Evolutionary conservation across 768 basidiomycete genomes (phyloP), one percentile per base, ranked within the genome.

Genomic region (Neoboletus subvelutipes): DNA sequence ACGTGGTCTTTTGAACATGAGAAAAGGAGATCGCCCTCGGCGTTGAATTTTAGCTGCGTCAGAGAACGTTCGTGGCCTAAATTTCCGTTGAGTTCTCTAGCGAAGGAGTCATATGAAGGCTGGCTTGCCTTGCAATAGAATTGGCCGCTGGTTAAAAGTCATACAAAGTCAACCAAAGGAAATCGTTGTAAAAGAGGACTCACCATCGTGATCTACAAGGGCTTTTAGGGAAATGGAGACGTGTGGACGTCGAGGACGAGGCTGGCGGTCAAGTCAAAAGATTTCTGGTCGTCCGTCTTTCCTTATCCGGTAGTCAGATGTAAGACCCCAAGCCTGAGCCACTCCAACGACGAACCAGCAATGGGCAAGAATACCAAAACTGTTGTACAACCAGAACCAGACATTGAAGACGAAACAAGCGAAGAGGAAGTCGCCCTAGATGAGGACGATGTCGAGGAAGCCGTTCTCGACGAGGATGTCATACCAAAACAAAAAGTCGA

Each of bases 41-140:
- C 74, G 77, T 98, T 99, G 82, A 92, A 98, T 78, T 93, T 94
- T 83, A 98, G 91, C 77, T 98, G 94, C 9, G 95, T 98, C 67
- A 98, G 79, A 50, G 96, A 90, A 69, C 96, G 93, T 78, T 98
- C 94, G 76, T 99, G 95, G 64, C 96, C 95, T 93, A 65, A 29
- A 29, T 64, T 64, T 59, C 56, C 51, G 50, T 58, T 66, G 45
- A 65, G 62, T 36, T 60, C 49, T 10, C 11, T 45, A 15, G 43
- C 52, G 39, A 39, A 54, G 15, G 20, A n/a, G 43, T 33, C 31
- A 56, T 55, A 47, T 18, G 22, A 54, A 40, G 31, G n/a, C 48
- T 39, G 10, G 42, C 63, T 68, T 52, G 52, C 84, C 86, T 86
- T 86, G 88, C 50, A 89, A 67, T 64, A 90, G 79, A 72, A 90